Base-by-base conservation (phyloP, 345 rosid genomes). In the Aquilaria sinensis region DNA sequence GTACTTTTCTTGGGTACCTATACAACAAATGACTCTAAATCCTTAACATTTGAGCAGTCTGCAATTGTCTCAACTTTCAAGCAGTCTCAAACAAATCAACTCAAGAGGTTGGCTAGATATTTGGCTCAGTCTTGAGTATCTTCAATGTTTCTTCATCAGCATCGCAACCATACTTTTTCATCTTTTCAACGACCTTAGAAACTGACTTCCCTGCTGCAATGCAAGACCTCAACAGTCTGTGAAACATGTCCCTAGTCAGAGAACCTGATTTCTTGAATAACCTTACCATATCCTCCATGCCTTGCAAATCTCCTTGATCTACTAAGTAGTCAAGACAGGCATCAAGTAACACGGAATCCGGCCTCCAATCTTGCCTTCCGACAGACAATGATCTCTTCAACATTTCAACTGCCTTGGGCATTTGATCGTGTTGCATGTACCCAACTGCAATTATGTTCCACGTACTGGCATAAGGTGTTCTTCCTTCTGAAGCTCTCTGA, bases 321-420 rank as follows among this genome's bases (percentile, higher is more conserved):
- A 63, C 70, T 67, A 75, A 56, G 57, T 64, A 75, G 33, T 64
- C 67, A 46, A 75, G 65, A 64, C 75, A 75, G 16, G 70, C 54
- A 56, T 41, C 15, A 54, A 75, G 58, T 6, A 15, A 13, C 6
- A 2, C 2, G 4, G 63, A 29, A n/a, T 6, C 11, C 10, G 79
- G 73, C 41, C 5, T 57, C 76, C 76, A 75, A 9, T 51, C 59
- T 30, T 12, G 30, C 48, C 58, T 52, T 13, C 53, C 58, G 15
- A 62, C 58, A 43, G 56, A 54, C 13, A 67, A 2, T 11, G 73
- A 70, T 34, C 46, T 72, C 51, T 69, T 76, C 63, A 76, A 51
- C 71, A 66, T 68, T 58, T 72, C 76, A 10, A 69, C 67, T 14
- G 73, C 69, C 71, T 71, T 65, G 34, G 64, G 15, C 71, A 68